Evolutionary conservation across 1,139 yeast species (phyloP).

Genomic region (Tardiomyces blankii): DNA sequence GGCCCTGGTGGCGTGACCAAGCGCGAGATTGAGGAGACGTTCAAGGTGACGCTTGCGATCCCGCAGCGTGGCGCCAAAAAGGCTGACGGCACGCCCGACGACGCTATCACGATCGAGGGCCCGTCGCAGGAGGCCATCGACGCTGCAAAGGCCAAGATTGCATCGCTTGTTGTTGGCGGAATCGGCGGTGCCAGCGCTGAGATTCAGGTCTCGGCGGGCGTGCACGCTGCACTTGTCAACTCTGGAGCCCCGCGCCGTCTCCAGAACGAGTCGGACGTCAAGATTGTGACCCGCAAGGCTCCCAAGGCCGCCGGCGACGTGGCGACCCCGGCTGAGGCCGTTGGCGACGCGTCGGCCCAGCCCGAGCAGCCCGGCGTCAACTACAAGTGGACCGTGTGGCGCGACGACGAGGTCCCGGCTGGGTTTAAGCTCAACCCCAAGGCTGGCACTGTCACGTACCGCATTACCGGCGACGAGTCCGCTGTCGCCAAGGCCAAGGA

Average conservation of each 20-base stretch:
- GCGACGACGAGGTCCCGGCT: conserved; percentile 12
- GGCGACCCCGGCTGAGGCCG: conserved; percentile 33
- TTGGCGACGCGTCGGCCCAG: conserved; percentile 26
- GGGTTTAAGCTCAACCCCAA: conserved; percentile 30
- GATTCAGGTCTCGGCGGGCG: conserved; percentile 45
- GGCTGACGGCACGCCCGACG: conserved; percentile 31
- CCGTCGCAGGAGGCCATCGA: conserved; percentile 20
- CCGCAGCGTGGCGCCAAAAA: conserved; percentile 44
- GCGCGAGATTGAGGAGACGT: conserved; percentile 62
- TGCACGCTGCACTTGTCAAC: conserved; percentile 55
- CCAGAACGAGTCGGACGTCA: conserved; percentile 30
- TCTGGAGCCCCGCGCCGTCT: conserved; percentile 56
- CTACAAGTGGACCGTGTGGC: conserved; percentile 21
- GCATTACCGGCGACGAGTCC: conserved; percentile 26
- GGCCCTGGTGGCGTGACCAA: conserved; percentile 78
- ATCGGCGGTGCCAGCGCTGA: conserved; percentile 31
- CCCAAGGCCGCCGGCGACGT: neutral
- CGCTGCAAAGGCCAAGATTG: conserved; percentile 24
- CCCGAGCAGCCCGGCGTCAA: conserved; percentile 7
- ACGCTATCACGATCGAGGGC: conserved; percentile 23
- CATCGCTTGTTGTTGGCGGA: conserved; percentile 25
- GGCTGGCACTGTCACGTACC: conserved; percentile 26
- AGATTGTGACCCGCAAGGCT: conserved; percentile 11
- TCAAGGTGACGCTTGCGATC: conserved; percentile 49
- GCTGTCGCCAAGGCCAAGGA: conserved; percentile 22